phyloP scores from a whole-genome alignment of 345 rosid species.

The Heritiera littoralis region DNA sequence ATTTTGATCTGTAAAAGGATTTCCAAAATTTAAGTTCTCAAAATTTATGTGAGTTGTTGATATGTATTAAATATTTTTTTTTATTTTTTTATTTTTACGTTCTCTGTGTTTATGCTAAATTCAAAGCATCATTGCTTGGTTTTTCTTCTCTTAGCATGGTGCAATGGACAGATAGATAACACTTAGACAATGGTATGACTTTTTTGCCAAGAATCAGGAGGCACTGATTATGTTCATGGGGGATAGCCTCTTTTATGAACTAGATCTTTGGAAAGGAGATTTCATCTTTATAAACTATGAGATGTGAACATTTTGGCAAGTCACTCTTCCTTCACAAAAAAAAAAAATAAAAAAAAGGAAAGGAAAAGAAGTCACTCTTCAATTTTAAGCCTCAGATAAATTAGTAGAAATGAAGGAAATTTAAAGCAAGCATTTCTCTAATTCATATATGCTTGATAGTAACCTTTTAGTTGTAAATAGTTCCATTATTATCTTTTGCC shows the following conservation, averaged over 20 bases:
- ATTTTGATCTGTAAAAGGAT: not conserved
- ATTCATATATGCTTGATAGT: conserved; percentile 5
- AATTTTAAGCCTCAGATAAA: not conserved
- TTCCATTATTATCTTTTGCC: not conserved
- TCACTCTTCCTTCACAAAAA: not conserved
- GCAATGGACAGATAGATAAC: not conserved
- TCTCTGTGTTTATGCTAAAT: not conserved
- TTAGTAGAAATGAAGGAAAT: conserved; percentile 3
- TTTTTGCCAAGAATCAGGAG: not conserved
- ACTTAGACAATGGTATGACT: not conserved
- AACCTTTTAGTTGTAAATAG: not conserved
- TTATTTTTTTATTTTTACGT: not conserved
- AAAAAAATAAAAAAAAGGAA: not conserved
- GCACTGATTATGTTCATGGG: not conserved
- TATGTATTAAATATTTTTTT: not conserved
- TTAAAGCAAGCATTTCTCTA: not conserved
- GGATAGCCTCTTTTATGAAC: not conserved
- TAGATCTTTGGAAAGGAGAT: not conserved
- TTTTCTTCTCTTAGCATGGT: conserved; percentile 1
- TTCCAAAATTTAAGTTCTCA: not conserved
- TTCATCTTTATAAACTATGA: not conserved
- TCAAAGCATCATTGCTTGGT: not conserved
- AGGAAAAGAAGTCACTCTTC: not conserved
- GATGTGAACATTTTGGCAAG: not conserved
- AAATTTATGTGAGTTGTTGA: not conserved